These are phyloP conservation scores for Colletotrichum higginsianum DNA, from an alignment of 2,329 filamentous ascomycete species.

Conservation along the genomic window DNA sequence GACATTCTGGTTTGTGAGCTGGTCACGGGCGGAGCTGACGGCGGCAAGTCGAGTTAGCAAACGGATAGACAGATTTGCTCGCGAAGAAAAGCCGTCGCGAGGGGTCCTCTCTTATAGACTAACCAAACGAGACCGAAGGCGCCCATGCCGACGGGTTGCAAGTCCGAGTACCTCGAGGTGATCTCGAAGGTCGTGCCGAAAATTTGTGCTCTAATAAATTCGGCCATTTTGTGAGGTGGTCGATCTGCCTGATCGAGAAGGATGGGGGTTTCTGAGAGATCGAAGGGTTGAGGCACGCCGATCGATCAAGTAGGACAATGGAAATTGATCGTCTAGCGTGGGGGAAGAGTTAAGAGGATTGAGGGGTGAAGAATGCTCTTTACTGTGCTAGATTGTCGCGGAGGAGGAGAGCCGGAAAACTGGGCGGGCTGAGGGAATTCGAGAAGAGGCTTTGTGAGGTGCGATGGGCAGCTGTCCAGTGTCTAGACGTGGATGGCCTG, in stretches of 20 bases:
- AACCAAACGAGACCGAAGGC: slow-evolving; percentile 99
- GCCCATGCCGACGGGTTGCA: slow-evolving; percentile 99
- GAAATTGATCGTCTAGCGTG: slow-evolving; percentile 9
- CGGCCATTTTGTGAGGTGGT: slow-evolving; percentile 81
- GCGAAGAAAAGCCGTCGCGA: slow-evolving; percentile 12
- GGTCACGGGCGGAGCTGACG: slow-evolving; percentile 91
- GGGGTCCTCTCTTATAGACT: slow-evolving; percentile 48
- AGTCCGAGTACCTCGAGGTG: slow-evolving; percentile 96
- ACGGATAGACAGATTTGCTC: slow-evolving; percentile 41
- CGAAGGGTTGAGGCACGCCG: slow-evolving; percentile 10
- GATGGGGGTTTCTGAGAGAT: slow-evolving; percentile 11
- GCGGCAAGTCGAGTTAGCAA: slow-evolving; percentile 26
- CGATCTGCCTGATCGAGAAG: slow-evolving; percentile 32
- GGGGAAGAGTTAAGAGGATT: slow-evolving; percentile 14
- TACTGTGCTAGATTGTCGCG: not conserved
- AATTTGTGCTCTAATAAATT: slow-evolving; percentile 99
- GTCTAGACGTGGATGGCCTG: slow-evolving; percentile 9
- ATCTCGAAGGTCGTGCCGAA: slow-evolving; percentile 99
- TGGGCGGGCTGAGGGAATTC: slow-evolving; percentile 24
- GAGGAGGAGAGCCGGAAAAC: slow-evolving; percentile 11
- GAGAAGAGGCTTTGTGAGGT: slow-evolving; percentile 12
- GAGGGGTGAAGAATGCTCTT: slow-evolving; percentile 23
- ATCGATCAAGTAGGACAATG: slow-evolving; percentile 5
- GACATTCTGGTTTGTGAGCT: slow-evolving; percentile 96
- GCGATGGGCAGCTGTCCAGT: slow-evolving; percentile 17